Evolutionary conservation across 2,329 filamentous ascomycete species (phyloP), one percentile per base, ranked within the genome.

Genomic region (Ceratocystis papillata): DNA sequence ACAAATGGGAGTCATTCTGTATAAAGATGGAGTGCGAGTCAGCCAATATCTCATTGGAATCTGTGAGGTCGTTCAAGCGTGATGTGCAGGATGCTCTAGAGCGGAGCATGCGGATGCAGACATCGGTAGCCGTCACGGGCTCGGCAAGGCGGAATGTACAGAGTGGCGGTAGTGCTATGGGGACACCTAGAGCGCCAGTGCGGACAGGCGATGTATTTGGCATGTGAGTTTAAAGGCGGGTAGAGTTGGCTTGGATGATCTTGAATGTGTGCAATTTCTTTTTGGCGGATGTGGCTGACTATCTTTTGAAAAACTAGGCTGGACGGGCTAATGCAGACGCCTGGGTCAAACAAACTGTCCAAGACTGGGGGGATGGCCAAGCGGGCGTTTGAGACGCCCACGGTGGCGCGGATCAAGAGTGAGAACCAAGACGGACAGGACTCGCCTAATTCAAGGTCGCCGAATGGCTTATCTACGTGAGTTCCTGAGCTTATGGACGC

Each of bases 1-100:
- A 90, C 84, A 97, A 97, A 81, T 99, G 94, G 94, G 94, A 99
- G 76, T 93, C 91, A 0, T 97, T 96, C 80, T 92, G 89, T 75
- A 87, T 99, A 74, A 96, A 93, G 76, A 91, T 97, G 86, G 90
- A 92, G 28, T 79, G 84, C 61, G 90, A 95, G 66, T 88, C 90
- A 67, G 86, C 81, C 68, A 77, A 89, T 68, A 67, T 77, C 8
- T 84, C 87, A 61, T 79, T 95, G 53, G 83, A 87, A 46, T 87
- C 83, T 0, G 83, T 89, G 59, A 83, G 87, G 55, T 84, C 85
- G 65, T 88, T 99, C 74, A 96, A 96, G 75, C 88, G 90, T 73
- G 87, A 89, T 72, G 81, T 96, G 6, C 90, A 93, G 73, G 91
- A 96, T 72, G 81, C 83, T 46, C 78, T 97, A 64, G 92, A 96